Conservation (phyloP, 1,284 basidiomycete species). For the Cystobasidium pallidum region DNA sequence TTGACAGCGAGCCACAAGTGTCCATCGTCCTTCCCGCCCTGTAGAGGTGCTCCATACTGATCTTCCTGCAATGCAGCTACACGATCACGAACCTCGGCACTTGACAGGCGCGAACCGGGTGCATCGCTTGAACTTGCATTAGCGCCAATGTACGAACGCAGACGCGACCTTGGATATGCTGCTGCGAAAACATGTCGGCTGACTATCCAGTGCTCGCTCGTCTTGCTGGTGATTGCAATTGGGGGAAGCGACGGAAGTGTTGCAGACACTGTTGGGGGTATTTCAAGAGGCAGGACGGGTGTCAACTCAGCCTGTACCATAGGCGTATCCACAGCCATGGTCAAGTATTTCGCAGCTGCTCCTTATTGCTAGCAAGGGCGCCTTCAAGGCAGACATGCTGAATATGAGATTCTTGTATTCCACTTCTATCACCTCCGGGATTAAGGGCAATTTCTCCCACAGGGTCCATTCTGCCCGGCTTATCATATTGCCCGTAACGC, state of each 20-base stretch:
- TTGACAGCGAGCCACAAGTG: constrained; percentile 35
- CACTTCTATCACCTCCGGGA: no score
- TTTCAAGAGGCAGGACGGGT: constrained; percentile 6
- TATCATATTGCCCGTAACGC: no score
- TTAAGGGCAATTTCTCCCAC: no score
- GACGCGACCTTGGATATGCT: constrained; percentile 27
- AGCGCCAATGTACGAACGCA: constrained; percentile 1
- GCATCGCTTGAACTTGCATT: constrained; percentile 2
- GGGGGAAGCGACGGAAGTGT: constrained; percentile 18
- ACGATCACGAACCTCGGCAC: not conserved
- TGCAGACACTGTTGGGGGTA: not conserved
- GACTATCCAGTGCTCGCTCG: constrained; percentile 23
- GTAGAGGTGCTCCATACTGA: constrained; percentile 9
- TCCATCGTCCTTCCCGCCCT: constrained; percentile 10
- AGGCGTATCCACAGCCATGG: not conserved
- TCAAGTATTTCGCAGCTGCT: not conserved
- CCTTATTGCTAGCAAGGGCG: no score
- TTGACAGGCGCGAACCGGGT: not conserved
- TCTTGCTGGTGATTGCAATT: not conserved
- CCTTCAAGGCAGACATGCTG: no score
- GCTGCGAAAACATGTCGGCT: constrained; percentile 26
- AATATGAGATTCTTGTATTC: no score
- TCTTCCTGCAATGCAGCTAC: constrained; percentile 7
- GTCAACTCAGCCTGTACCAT: not conserved
- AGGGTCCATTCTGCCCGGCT: no score